These are phyloP conservation scores for Scleroderma citrinum DNA, from an alignment of 768 basidiomycete species.

Conservation along the genomic window DNA sequence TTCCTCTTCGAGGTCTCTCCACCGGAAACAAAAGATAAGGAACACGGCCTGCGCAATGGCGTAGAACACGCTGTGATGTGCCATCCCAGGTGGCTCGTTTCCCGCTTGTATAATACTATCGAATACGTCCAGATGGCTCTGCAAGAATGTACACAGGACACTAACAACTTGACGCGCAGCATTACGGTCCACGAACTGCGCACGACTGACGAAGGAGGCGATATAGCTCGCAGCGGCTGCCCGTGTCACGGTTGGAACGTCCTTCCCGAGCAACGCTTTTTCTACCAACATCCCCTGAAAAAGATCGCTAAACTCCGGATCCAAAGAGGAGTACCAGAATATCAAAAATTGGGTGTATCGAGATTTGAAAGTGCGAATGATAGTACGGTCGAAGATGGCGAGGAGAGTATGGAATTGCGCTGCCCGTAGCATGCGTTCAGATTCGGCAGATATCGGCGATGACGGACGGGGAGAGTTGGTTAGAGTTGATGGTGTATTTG, in stretches of 20 bases:
- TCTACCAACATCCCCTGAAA: slow-evolving; percentile 95
- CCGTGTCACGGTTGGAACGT: slow-evolving; percentile 68
- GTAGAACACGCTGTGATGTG: slow-evolving; percentile 76
- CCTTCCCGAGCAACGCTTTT: slow-evolving; percentile 65
- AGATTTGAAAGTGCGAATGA: slow-evolving; percentile 93
- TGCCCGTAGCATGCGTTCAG: slow-evolving; percentile 37
- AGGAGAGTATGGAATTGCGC: slow-evolving; percentile 83
- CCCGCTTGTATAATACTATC: slow-evolving; percentile 44
- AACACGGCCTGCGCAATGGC: slow-evolving; percentile 90
- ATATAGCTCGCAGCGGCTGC: slow-evolving; percentile 94
- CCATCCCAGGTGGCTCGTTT: slow-evolving; percentile 24
- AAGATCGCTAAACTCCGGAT: slow-evolving; percentile 82
- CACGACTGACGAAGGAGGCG: slow-evolving; percentile 86
- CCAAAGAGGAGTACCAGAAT: slow-evolving; percentile 92
- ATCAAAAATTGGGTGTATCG: slow-evolving; percentile 96
- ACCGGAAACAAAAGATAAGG: slow-evolving; percentile 96
- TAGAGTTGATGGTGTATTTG: slow-evolving; percentile 10
- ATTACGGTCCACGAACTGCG: slow-evolving; percentile 74
- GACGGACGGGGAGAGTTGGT: slow-evolving; percentile 19
- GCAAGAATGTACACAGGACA: slow-evolving; percentile 84
- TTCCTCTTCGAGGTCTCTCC: slow-evolving; percentile 76
- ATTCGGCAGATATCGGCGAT: slow-evolving; percentile 22
- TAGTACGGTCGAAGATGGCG: slow-evolving; percentile 88
- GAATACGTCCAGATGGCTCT: slow-evolving; percentile 67
- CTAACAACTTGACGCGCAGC: slow-evolving; percentile 66